A percentile compares a stretch with the other conserved stretches of the same genome.
These are phyloP conservation scores for Penicillium hordei DNA, from an alignment of 2,329 filamentous ascomycete species.

Conservation along the genomic window DNA sequence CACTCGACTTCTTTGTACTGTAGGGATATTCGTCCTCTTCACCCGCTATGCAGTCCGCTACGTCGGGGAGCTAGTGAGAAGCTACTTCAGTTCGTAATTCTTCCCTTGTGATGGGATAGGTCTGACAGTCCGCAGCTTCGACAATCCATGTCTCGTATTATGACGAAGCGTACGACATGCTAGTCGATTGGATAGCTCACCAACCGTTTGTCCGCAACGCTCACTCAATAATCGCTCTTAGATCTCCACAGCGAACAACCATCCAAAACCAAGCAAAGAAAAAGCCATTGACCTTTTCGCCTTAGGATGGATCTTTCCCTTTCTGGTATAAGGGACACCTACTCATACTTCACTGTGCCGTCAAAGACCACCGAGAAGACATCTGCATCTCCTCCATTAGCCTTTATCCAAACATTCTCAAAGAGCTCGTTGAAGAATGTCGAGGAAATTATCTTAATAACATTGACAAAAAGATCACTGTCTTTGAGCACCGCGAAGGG, in stretches of 20 bases:
- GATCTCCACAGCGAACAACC: slow-evolving; percentile 15
- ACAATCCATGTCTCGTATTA: slow-evolving; percentile 22
- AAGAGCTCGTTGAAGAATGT: slow-evolving; percentile 34
- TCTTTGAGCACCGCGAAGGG: slow-evolving; percentile 29
- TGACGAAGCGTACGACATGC: slow-evolving; percentile 21
- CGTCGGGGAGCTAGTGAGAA: slow-evolving; percentile 18
- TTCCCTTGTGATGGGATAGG: slow-evolving; percentile 6
- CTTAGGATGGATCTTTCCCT: slow-evolving; percentile 21
- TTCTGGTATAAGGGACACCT: slow-evolving; percentile 27
- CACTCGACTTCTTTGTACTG: slow-evolving; percentile 16
- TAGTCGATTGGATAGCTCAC: slow-evolving; percentile 17
- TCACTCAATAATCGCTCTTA: slow-evolving; percentile 16
- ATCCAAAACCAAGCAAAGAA: slow-evolving; percentile 16
- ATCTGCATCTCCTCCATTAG: slow-evolving; percentile 21
- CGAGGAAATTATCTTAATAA: slow-evolving; percentile 29
- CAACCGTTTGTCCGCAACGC: slow-evolving; percentile 17
- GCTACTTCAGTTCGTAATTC: slow-evolving; percentile 20
- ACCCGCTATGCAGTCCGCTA: slow-evolving; percentile 18
- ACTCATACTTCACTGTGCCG: slow-evolving; percentile 22
- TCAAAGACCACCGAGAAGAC: slow-evolving; percentile 20
- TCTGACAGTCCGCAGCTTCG: slow-evolving; percentile 15
- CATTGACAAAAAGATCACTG: slow-evolving; percentile 19
- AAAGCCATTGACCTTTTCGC: slow-evolving; percentile 21
- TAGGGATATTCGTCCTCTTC: slow-evolving; percentile 18
- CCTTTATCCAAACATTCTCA: slow-evolving; percentile 25